These are phyloP conservation scores for Neonectria neomacrospora DNA, from an alignment of 2,329 filamentous ascomycete species.

Conservation along the genomic window DNA sequence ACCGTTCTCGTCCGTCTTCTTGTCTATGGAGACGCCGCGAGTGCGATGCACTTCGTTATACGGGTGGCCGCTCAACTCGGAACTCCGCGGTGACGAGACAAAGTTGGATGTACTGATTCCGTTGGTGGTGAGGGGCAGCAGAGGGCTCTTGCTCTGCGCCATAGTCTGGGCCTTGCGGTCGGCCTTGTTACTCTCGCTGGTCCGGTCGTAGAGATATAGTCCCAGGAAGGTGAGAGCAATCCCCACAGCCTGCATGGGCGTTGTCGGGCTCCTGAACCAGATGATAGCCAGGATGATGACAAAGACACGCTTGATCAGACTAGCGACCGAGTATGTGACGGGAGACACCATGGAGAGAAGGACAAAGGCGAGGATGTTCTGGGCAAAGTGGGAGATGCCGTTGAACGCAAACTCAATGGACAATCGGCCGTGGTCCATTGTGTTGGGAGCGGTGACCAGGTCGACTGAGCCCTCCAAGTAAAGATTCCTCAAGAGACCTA, in stretches of 20 bases:
- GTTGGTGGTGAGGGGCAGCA: constrained; percentile 74
- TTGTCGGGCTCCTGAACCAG: constrained; percentile 95
- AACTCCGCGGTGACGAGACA: constrained; percentile 37
- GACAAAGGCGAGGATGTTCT: constrained; percentile 95
- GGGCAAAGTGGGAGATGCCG: constrained; percentile 93
- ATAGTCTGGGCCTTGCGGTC: constrained; percentile 83
- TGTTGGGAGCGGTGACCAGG: constrained; percentile 67
- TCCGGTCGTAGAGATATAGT: constrained; percentile 95
- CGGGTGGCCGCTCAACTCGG: constrained; percentile 49
- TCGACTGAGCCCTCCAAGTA: constrained; percentile 82
- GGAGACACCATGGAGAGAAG: constrained; percentile 93
- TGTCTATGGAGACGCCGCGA: constrained; percentile 52
- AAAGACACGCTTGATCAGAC: constrained; percentile 95
- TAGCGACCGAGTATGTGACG: constrained; percentile 96
- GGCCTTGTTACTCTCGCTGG: constrained; percentile 86
- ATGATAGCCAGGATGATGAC: constrained; percentile 94
- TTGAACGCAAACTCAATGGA: constrained; percentile 95
- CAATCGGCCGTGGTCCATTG: constrained; percentile 79
- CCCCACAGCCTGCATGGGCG: constrained; percentile 81
- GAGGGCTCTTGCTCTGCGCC: constrained; percentile 53
- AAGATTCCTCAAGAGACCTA: constrained; percentile 80
- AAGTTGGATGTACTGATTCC: constrained; percentile 36
- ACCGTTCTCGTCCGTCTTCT: constrained; percentile 65
- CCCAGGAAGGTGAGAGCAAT: constrained; percentile 92
- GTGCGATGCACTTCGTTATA: constrained; percentile 60